A percentile compares a stretch with the other conserved stretches of the same genome.
phyloP scores from a whole-genome alignment of 2,329 filamentous ascomycete species.

The Trichoderma endophyticum region DNA sequence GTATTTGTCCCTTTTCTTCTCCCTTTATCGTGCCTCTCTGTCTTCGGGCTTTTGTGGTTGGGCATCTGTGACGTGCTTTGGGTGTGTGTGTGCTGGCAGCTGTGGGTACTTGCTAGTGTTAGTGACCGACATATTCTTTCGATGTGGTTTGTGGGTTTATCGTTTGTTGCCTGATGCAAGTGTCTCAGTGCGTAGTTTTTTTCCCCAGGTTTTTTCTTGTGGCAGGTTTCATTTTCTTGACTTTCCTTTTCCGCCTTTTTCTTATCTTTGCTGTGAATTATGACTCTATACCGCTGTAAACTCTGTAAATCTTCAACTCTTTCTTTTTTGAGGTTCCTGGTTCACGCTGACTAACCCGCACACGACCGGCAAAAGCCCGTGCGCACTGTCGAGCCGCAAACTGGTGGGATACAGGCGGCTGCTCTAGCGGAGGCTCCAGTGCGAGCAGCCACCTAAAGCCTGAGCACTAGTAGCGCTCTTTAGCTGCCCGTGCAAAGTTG shows the following conservation, averaged over 20 bases:
- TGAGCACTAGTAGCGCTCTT: background rate
- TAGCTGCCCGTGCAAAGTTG: background rate
- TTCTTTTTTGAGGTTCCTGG: background rate
- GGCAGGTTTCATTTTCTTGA: background rate
- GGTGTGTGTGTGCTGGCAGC: conserved; percentile 13
- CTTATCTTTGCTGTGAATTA: background rate
- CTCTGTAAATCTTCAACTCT: background rate
- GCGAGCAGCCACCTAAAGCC: background rate
- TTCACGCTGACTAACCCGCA: background rate
- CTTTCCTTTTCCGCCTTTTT: background rate
- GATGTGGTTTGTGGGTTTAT: background rate
- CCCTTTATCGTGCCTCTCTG: background rate
- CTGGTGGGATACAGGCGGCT: conserved; percentile 1
- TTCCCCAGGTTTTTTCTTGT: background rate
- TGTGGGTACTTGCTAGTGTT: conserved; percentile 10
- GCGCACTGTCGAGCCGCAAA: conserved; percentile 8
- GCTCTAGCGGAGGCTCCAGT: conserved; percentile 6
- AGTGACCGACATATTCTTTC: background rate
- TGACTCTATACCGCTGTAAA: background rate
- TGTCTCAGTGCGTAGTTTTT: background rate
- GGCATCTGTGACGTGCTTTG: conserved; percentile 15
- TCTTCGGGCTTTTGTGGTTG: conserved; percentile 8
- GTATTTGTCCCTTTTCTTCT: background rate
- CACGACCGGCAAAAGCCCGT: background rate
- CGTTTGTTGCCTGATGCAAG: background rate